Conservation (phyloP, 2,329 filamentous ascomycete species). For the Nakataea oryzae region DNA sequence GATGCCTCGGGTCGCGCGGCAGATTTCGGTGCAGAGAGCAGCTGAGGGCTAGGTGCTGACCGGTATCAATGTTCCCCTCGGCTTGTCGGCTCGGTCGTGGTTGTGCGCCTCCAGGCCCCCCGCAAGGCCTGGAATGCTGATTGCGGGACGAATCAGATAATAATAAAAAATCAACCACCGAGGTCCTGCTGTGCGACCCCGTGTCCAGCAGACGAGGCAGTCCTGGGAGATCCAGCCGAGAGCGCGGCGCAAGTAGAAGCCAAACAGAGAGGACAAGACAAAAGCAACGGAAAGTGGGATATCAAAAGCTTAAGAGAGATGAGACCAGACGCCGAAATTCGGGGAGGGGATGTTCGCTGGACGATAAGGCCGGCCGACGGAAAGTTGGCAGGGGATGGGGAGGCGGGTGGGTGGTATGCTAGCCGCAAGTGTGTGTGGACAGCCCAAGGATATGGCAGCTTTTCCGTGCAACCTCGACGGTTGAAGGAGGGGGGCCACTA, state of each 20-base stretch:
- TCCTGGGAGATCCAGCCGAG: constrained; percentile 1
- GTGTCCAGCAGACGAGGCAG: not conserved
- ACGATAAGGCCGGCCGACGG: not conserved
- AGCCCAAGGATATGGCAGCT: not conserved
- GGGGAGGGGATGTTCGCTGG: not conserved
- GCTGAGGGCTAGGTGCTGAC: not conserved
- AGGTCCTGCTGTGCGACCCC: not conserved
- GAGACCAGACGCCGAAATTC: not conserved
- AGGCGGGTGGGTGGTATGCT: not conserved
- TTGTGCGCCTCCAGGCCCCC: not conserved
- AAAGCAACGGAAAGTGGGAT: not conserved
- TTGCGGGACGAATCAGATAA: not conserved
- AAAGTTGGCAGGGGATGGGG: not conserved
- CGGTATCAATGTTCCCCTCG: not conserved
- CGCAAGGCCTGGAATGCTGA: not conserved
- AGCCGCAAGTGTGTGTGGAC: not conserved
- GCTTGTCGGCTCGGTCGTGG: not conserved
- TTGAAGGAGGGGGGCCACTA: constrained; percentile 2
- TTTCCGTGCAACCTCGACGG: not conserved
- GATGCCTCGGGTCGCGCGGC: not conserved
- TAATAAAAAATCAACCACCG: not conserved
- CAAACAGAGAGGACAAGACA: not conserved
- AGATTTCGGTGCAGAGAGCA: not conserved
- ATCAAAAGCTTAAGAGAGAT: constrained; percentile 1
- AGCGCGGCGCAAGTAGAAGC: not conserved